Evolutionary conservation across 2,329 filamentous ascomycete genomes (phyloP), one percentile per base, ranked within the genome.

Genomic region (Aureobasidium melanogenum): DNA sequence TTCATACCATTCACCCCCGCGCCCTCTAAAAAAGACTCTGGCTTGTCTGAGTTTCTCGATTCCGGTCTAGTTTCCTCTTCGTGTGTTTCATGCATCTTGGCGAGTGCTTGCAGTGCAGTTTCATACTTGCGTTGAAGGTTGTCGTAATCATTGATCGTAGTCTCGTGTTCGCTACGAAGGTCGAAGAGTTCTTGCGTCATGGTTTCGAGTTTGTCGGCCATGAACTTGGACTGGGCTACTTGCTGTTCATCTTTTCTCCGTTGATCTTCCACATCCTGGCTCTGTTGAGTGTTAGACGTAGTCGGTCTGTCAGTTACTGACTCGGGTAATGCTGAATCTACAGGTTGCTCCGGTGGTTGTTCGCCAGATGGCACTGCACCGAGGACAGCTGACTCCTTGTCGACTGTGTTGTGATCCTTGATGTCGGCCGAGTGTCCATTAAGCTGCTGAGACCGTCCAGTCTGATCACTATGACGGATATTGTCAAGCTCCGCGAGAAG

Each of bases 141-240:
- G 65, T 95, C 89, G 68, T 87, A 93, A 62, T 97, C 91, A 65
- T 82, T 86, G 19, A 96, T 72, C 0, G 91, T 93, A 9, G 82
- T 80, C 72, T 97, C 93, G 68, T 99, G 94, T 74, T 97, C 91
- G 43, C 95, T 87, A 17, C 89, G 88, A 56, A 99, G 83, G 68
- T 94, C 90, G 62, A 96, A 84, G 2, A 99, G 85, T 75, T 99
- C 94, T 71, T 96, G 91, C 0, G 88, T 94, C 43, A 97, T 88
- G 41, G 82, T 87, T 69, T 97, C 93, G 15, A 97, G 83, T 76
- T 97, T 97, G 72, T 97, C 93, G 7, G 89, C 88, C 58, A 97
- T 89, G 68, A 91, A 91, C 65, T 87, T 88, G 47, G 85, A 87
- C 72, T 97, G 92, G 84, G 82, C 14, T 9, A 44, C 15, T 22